A percentile compares a stretch with the other conserved stretches of the same genome.
Evolutionary conservation across 2,329 filamentous ascomycete species (phyloP).

Genomic region (Basipetospora chlamydospora): DNA sequence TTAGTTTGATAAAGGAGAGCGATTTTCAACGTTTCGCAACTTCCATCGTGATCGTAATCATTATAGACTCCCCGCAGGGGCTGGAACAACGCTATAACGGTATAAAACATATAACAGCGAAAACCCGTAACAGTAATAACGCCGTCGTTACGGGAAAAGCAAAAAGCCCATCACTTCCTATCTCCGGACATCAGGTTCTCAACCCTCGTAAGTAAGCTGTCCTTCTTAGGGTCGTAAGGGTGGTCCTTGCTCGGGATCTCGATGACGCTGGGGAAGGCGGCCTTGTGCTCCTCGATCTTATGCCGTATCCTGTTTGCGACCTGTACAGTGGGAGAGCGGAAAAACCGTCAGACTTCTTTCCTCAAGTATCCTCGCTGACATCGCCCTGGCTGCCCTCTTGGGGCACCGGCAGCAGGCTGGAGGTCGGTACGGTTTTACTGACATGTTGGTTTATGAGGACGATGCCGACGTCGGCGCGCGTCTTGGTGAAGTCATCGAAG

Average conservation of each 20-base stretch:
- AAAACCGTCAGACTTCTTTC: too few relatives aligned
- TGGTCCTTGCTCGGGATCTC: conserved; percentile 99
- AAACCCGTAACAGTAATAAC: background rate
- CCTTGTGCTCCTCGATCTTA: conserved; percentile 79
- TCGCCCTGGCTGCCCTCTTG: too few relatives aligned
- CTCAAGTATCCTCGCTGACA: too few relatives aligned
- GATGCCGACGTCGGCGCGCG: conserved; percentile 94
- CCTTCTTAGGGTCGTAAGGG: conserved; percentile 97
- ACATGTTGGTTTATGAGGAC: conserved; percentile 97
- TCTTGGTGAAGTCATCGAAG: conserved; percentile 76
- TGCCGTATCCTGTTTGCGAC: conserved; percentile 88
- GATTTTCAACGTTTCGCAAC: too few relatives aligned
- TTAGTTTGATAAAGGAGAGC: too few relatives aligned
- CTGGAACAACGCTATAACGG: too few relatives aligned
- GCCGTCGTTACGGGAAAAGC: background rate
- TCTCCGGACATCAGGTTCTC: conserved; percentile 2
- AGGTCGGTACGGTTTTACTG: conserved; percentile 16
- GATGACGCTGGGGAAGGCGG: conserved; percentile 88
- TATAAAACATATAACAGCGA: background rate
- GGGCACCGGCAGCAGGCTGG: too few relatives aligned
- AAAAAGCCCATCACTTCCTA: background rate
- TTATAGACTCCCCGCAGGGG: too few relatives aligned
- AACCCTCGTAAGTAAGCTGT: conserved; percentile 49
- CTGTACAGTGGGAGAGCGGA: conserved; percentile 33
- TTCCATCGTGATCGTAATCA: too few relatives aligned